A percentile compares a stretch with the other conserved stretches of the same genome.
Evolutionary conservation across 1,139 yeast genomes (phyloP).

Genomic region (Blastobotrys arbuscula): DNA sequence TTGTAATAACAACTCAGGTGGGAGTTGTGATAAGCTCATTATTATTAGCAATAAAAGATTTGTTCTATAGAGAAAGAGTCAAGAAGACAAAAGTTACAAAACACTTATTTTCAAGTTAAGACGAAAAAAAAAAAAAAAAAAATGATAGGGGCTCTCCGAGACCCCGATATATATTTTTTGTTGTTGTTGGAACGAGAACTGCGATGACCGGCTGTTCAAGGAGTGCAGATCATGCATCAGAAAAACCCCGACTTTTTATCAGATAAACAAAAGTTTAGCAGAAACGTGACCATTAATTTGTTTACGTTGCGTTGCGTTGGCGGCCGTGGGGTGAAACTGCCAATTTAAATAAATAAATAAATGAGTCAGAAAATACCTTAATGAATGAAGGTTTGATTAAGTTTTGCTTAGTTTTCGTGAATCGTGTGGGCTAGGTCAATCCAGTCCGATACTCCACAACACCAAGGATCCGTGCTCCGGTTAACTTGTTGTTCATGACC

Average conservation of each 20-base stretch:
- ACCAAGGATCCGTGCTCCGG: conserved; percentile 22
- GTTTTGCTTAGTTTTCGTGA: background rate
- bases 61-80: background rate
- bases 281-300: too few relatives aligned
- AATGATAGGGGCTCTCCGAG: background rate
- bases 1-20: conserved; percentile 10
- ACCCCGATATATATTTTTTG: background rate
- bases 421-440: conserved; percentile 14
- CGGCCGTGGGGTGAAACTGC: too few relatives aligned
- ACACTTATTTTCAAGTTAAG: background rate
- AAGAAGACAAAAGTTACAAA: too few relatives aligned
- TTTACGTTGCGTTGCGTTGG: too few relatives aligned
- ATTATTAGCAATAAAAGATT: background rate
- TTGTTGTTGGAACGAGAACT: too few relatives aligned
- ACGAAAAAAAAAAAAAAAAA: background rate
- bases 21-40: conserved; percentile 6
- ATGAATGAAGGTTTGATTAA: too few relatives aligned
- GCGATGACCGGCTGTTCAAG: too few relatives aligned
- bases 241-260: background rate
- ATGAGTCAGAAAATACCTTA: too few relatives aligned
- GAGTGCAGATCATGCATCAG: background rate
- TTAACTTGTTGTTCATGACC: conserved; percentile 28
- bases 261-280: too few relatives aligned
- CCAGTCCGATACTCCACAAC: conserved; percentile 26
- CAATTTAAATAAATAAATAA: too few relatives aligned